Evolutionary conservation across 2,329 filamentous ascomycete species (phyloP), one percentile per base, ranked within the genome.

Genomic region (Alternaria metachromatica): DNA sequence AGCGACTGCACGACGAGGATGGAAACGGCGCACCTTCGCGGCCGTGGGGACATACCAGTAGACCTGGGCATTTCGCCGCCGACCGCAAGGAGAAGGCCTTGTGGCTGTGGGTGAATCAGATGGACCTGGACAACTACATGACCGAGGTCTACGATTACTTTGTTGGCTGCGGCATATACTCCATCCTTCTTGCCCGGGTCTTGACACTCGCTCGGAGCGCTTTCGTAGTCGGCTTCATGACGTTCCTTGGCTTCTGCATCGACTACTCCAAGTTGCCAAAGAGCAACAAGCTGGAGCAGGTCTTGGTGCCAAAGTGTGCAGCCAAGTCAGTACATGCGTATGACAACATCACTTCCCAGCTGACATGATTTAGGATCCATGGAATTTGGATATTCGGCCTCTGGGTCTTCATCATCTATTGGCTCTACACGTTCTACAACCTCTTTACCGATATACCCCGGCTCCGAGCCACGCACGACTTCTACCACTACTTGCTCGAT

Each of bases 91-190:
- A 95, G 75, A 91, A 90, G 78, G 94, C 94, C 4, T 88, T 97
- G 83, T 97, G 93, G 90, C 88, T 92, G 80, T 97, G 94, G 92
- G 92, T 92, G 58, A 97, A 97, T 74, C 92, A 96, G 61, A 89
- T 92, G 41, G 96, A 97, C 75, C 84, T 97, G 57, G 94, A 97
- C 80, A 90, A 89, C 72, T 97, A 97, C 77, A 89, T 97, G 75
- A 87, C 88, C 59, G 91, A 91, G 66, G 92, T 97, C 4, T 97
- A 97, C 77, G 86, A 91, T 68, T 97, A 97, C 80, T 97, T 92
- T 74, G 84, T 91, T 55, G 91, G 91, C 2, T 91, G 93, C 67
- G 94, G 94, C 0, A 88, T 97, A 41, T 94, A 90, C 87, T 96
- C 92, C 61, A 97, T 97, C 58, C 76, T 96, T 11, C 85, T 95